Base-by-base conservation (phyloP, 2,329 filamentous ascomycete species). In the Diplodia scrobiculata region DNA sequence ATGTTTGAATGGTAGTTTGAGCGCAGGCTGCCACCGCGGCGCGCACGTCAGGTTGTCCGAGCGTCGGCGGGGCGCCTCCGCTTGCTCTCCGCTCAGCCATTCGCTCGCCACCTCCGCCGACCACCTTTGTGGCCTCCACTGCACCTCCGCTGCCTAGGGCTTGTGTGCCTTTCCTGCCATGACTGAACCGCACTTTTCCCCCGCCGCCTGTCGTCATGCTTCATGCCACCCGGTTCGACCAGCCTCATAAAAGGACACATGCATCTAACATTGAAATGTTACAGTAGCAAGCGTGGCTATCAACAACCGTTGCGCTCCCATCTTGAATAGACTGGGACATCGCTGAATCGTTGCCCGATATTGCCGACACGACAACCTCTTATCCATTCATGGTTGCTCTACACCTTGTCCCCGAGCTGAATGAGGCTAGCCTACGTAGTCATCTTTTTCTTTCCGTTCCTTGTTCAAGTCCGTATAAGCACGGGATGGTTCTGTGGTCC, bases 11-110 rank as follows among this genome's bases (percentile, higher is more conserved):
- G 36, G 63, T 34, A 5, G 51, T 47, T 50, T 19, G 58, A 21
- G 53, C 53, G n/a, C 38, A 47, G 55, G 54, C 54, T 58, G 54
- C 34, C 34, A 11, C 34, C 13, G 51, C n/a, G 17, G 51, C 51
- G 29, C 54, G 52, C 53, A 58, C 55, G 55, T 48, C 38, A 59
- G 25, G 19, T 21, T 53, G 51, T 36, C 54, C 36, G 54, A 36
- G 54, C 38, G 34, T 41, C 34, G 52, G 55, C 55, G 25, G 38
- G 19, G 25, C 54, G 25, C 25, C 55, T 62, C 58, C 58, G 45
- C 58, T 47, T 7, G 34, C 58, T n/a, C n/a, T 13, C 58, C 54
- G 21, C 54, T 14, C 3, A 5, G 36, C 41, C 55, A 38, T 32
- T 34, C 38, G 25, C 55, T 10, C 38, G 14, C 27, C 54, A 32